Evolutionary conservation across 1,284 basidiomycete genomes (phyloP).

Genomic region (Coniferiporia weirii): DNA sequence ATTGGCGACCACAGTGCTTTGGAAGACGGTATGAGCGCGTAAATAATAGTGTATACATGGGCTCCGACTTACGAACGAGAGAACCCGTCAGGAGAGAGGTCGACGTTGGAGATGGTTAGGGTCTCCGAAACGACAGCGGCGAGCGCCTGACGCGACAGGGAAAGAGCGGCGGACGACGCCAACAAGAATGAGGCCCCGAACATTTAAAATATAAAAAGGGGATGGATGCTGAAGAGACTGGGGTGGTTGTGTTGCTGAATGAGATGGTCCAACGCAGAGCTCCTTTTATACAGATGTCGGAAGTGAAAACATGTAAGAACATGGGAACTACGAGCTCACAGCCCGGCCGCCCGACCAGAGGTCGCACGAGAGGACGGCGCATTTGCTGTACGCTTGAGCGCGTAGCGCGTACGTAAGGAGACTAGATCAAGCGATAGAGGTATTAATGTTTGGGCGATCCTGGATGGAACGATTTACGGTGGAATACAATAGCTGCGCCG

Average conservation of each 20-base stretch:
- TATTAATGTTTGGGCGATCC: too few relatives aligned
- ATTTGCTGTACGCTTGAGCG: too few relatives aligned
- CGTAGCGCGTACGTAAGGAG: too few relatives aligned
- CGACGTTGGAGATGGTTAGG: slow-evolving; percentile 31
- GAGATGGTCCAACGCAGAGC: neutral
- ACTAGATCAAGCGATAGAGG: too few relatives aligned
- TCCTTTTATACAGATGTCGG: neutral
- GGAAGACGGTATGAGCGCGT: neutral
- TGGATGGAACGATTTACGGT: too few relatives aligned
- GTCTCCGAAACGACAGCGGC: slow-evolving; percentile 30
- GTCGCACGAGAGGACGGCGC: too few relatives aligned
- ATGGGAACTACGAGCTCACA: too few relatives aligned
- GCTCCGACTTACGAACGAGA: slow-evolving; percentile 27
- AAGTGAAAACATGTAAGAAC: too few relatives aligned
- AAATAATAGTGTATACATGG: neutral
- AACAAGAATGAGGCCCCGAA: neutral
- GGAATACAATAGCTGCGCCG: too few relatives aligned
- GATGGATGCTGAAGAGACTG: neutral
- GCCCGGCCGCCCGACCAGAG: too few relatives aligned
- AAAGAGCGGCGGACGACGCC: neutral
- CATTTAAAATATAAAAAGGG: neutral
- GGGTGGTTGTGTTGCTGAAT: neutral
- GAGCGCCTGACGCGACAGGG: neutral
- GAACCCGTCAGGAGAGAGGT: slow-evolving; percentile 38
- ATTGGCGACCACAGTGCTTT: slow-evolving; percentile 20